phyloP scores from a whole-genome alignment of 805 yeast species.

The Yarrowia phangngaensis region DNA sequence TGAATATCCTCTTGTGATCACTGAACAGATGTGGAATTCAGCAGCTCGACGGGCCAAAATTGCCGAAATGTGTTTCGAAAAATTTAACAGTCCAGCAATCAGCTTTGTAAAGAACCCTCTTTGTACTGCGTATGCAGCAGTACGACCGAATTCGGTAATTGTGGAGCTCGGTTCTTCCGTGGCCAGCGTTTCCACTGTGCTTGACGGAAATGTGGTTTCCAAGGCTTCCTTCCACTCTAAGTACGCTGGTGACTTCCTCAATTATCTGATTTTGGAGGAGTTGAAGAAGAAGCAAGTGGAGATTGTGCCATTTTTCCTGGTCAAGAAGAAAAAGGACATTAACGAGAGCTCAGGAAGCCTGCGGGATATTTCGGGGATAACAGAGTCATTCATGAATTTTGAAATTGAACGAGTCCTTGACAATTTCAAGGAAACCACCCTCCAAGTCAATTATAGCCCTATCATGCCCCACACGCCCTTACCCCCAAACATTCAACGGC shows the following conservation, averaged over 20 bases:
- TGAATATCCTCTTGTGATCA: slow-evolving; percentile 62
- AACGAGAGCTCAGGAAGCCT: slow-evolving; percentile 11
- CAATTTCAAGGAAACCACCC: slow-evolving; percentile 49
- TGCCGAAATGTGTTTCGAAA: slow-evolving; percentile 71
- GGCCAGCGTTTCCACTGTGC: slow-evolving; percentile 50
- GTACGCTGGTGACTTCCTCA: slow-evolving; percentile 77
- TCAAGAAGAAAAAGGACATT: slow-evolving; percentile 34
- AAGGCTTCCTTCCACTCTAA: slow-evolving; percentile 41
- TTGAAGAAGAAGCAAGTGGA: slow-evolving; percentile 42
- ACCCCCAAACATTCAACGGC: slow-evolving; percentile 40
- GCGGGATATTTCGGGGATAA: slow-evolving; percentile 37
- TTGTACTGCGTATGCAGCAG: slow-evolving; percentile 49
- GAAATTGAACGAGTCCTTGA: slow-evolving; percentile 44
- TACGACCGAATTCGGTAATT: slow-evolving; percentile 72
- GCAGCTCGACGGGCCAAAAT: slow-evolving; percentile 53
- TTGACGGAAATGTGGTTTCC: slow-evolving; percentile 57
- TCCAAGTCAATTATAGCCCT: slow-evolving; percentile 43
- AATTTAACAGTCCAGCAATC: slow-evolving; percentile 68
- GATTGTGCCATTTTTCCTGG: slow-evolving; percentile 39
- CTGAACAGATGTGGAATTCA: slow-evolving; percentile 70
- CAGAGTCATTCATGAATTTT: slow-evolving; percentile 41
- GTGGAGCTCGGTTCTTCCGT: slow-evolving; percentile 74
- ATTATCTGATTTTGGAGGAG: slow-evolving; percentile 55
- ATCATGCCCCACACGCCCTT: slow-evolving; percentile 39
- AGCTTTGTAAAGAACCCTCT: slow-evolving; percentile 73